phyloP scores from a whole-genome alignment of 306 rosid species.

The Elaeagnus macrophylla region DNA sequence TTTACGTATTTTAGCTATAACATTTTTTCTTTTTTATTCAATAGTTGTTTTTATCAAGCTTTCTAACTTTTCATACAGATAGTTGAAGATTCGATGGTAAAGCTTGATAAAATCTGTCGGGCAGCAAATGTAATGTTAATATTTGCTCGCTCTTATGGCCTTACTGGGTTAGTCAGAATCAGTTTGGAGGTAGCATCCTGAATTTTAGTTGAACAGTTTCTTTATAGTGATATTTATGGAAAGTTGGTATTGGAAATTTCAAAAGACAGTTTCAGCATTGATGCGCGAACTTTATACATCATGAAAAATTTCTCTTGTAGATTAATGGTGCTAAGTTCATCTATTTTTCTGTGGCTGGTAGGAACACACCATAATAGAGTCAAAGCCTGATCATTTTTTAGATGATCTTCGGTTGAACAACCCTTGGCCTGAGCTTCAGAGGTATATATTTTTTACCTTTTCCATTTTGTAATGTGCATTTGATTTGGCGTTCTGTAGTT shows the following conservation, averaged over 20 bases:
- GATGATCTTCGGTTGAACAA: conserved; percentile 95
- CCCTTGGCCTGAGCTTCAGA: conserved; percentile 93
- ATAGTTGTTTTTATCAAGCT: conserved; percentile 19
- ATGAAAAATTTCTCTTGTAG: too few relatives aligned
- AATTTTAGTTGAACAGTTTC: too few relatives aligned
- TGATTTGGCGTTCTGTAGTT: conserved; percentile 4
- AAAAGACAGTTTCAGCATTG: too few relatives aligned
- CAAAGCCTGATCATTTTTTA: conserved; percentile 96
- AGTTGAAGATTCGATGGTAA: conserved; percentile 71
- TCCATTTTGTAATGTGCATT: conserved; percentile 6
- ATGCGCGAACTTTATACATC: too few relatives aligned
- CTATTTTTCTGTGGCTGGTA: conserved; percentile 11
- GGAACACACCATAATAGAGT: conserved; percentile 93
- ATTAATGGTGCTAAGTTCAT: too few relatives aligned
- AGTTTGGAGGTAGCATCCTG: conserved; percentile 62
- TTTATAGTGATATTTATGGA: too few relatives aligned
- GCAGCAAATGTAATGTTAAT: conserved; percentile 25
- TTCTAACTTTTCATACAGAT: conserved; percentile 4
- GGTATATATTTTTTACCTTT: conserved; percentile 32
- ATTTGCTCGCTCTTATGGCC: too few relatives aligned
- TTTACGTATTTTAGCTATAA: too few relatives aligned
- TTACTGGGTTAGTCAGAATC: conserved; percentile 5
- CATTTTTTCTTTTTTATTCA: too few relatives aligned
- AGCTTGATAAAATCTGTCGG: conserved; percentile 86
- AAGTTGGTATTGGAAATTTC: too few relatives aligned